A percentile compares a stretch with the other conserved stretches of the same genome.
These are phyloP conservation scores for Akanthomyces lecanii DNA, from an alignment of 2,329 filamentous ascomycete genomes.

Conservation along the genomic window DNA sequence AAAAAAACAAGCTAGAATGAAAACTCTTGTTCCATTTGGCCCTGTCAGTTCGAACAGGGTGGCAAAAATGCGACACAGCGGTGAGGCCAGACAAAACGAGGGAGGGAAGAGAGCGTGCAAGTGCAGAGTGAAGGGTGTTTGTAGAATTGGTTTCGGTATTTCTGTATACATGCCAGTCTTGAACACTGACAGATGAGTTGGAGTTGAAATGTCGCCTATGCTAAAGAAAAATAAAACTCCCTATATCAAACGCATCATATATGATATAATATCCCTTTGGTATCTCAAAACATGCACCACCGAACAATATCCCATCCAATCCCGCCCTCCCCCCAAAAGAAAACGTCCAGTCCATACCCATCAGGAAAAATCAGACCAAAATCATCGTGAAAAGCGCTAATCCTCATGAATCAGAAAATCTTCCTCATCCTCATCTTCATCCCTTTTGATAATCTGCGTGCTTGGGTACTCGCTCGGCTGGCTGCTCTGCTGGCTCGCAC, in stretches of 20 bases:
- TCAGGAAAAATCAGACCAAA: neutral
- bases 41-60: no score
- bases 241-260: neutral
- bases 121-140: neutral
- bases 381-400: neutral
- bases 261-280: neutral
- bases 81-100: no score
- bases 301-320: neutral
- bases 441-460: constrained; percentile 42
- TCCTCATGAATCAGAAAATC: constrained; percentile 41
- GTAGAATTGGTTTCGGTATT: neutral
- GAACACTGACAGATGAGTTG: neutral
- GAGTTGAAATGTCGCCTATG: constrained; percentile 10
- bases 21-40: neutral
- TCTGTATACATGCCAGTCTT: neutral
- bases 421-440: constrained; percentile 21
- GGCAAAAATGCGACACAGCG: no score
- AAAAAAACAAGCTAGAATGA: neutral
- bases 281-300: neutral
- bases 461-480: constrained; percentile 54
- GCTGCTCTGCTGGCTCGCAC: constrained; percentile 40
- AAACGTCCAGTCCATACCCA: neutral
- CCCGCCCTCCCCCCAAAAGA: no score
- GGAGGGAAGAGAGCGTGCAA: neutral
- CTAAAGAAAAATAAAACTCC: neutral